A percentile compares a stretch with the other conserved stretches of the same genome.
Conservation (phyloP, 208 protist species). For the Histomonas meleagridis region DNA sequence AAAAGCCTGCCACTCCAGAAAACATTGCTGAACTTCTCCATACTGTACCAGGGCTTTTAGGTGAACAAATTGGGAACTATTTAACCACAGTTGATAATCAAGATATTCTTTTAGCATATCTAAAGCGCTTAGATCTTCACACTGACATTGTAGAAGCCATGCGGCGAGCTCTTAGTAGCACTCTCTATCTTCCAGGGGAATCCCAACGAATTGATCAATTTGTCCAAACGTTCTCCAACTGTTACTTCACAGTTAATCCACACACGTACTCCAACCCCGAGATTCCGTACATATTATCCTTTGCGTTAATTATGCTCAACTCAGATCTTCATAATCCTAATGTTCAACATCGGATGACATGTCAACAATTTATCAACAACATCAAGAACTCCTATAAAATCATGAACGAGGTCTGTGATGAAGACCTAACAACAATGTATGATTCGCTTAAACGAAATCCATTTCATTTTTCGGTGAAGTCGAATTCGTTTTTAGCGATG, state of each 20-base stretch:
- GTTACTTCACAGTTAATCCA: conserved; percentile 45
- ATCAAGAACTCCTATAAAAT: neutral
- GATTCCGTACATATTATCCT: conserved; percentile 49
- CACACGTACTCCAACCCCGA: neutral
- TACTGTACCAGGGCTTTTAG: neutral
- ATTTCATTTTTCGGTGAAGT: neutral
- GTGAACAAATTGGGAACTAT: neutral
- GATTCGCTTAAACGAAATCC: neutral
- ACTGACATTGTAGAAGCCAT: neutral
- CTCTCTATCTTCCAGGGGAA: conserved; percentile 46
- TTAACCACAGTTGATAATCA: neutral
- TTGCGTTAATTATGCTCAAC: conserved; percentile 56
- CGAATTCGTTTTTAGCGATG: neutral
- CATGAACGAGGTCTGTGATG: neutral
- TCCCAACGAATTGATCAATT: conserved; percentile 54
- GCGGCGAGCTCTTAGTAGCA: neutral
- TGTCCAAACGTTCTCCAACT: conserved; percentile 48
- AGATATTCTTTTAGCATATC: neutral
- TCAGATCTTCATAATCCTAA: conserved; percentile 49
- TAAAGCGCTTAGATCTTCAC: neutral
- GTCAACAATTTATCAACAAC: conserved; percentile 45
- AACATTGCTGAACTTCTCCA: neutral
- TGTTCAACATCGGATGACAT: conserved; percentile 48
- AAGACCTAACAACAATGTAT: neutral
- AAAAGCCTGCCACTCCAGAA: neutral